These are phyloP conservation scores for Pseudognaphalium luteoalbum DNA, from an alignment of 129 eudicot species.

Conservation along the genomic window DNA sequence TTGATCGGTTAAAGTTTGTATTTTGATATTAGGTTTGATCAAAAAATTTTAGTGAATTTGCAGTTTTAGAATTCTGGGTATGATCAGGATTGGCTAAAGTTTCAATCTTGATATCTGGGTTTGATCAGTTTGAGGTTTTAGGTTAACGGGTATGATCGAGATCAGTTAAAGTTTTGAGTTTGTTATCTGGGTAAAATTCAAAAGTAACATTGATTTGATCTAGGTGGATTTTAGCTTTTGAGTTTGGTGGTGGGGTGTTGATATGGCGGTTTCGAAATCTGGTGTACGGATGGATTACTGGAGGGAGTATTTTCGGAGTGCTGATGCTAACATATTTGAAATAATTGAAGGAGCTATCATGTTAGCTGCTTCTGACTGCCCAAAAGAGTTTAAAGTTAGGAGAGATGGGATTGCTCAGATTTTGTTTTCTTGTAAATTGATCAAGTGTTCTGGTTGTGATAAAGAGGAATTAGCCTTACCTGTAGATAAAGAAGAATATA, in stretches of 20 bases:
- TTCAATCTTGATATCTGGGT: slow-evolving; percentile 7
- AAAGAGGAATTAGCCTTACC: slow-evolving; percentile 48
- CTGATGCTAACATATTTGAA: slow-evolving; percentile 66
- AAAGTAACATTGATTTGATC: slow-evolving; percentile 17
- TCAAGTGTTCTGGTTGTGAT: slow-evolving; percentile 67
- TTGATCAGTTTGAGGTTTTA: slow-evolving; percentile 16
- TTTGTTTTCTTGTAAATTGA: slow-evolving; percentile 60
- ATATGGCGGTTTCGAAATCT: slow-evolving; percentile 37
- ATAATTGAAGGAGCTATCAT: slow-evolving; percentile 72
- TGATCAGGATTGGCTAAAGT: slow-evolving; percentile 10
- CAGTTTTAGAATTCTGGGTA: slow-evolving; percentile 24
- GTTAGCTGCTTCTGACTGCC: slow-evolving; percentile 87
- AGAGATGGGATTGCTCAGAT: slow-evolving; percentile 76
- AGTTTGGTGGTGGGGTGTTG: not conserved
- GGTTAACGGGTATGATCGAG: slow-evolving; percentile 9
- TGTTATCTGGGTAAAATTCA: not conserved
- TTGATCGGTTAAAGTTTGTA: slow-evolving; percentile 9
- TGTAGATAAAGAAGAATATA: slow-evolving; percentile 20
- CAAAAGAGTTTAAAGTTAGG: slow-evolving; percentile 60
- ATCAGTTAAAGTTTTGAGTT: slow-evolving; percentile 6
- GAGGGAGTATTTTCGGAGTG: slow-evolving; percentile 67
- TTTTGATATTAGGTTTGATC: slow-evolving; percentile 23
- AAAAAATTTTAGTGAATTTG: not conserved
- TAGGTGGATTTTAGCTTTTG: slow-evolving; percentile 30
- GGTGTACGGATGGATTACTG: slow-evolving; percentile 51